Evolutionary conservation across 345 rosid species (phyloP), one percentile per base, ranked within the genome.

Genomic region (Eucalyptus pauciflora): DNA sequence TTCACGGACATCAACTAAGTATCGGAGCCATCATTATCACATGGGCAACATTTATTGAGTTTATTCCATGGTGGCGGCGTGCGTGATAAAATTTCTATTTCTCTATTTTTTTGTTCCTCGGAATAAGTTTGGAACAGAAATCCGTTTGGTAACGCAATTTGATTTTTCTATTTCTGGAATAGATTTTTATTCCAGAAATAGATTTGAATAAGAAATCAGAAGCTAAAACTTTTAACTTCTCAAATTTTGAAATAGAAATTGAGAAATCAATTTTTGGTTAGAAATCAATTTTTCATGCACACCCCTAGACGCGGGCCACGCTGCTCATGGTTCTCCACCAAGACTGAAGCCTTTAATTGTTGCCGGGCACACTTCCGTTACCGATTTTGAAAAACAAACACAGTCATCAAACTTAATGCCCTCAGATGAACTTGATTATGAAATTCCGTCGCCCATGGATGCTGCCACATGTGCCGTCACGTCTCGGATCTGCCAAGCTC

Each of bases 371-470:
- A 56, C 62, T 0, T 56, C 62, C 62, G 29, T 10, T 27, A 22
- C 62, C 6, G 29, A 56, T 22, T 56, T 10, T 0, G 62, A 10
- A 56, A 56, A 56, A 4, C 62, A 56, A 24, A 2, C 62, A 56
- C 0, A 22, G 27, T 0, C 62, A 24, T 1, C 62, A 24, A 3
- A 24, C 62, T 22, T 10, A 10, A 22, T 56, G 62, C 62, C 62
- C 62, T 56, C 13, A 56, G 62, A 56, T 56, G 29, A 56, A 56
- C 29, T 1, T 4, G 27, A 24, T 56, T 9, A n/a, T n/a, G n/a
- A n/a, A n/a, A n/a, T n/a, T n/a, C n/a, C n/a, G n/a, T n/a, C n/a
- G 0, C 13, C 60, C 0, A 1, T 22, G 13, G 12, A 56, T 24
- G 27, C 27, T 24, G 27, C 62, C 62, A 56, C 62, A 56, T 56